phyloP scores from a whole-genome alignment of 2,329 filamentous ascomycete species.

The Lachnellula hyalina region DNA sequence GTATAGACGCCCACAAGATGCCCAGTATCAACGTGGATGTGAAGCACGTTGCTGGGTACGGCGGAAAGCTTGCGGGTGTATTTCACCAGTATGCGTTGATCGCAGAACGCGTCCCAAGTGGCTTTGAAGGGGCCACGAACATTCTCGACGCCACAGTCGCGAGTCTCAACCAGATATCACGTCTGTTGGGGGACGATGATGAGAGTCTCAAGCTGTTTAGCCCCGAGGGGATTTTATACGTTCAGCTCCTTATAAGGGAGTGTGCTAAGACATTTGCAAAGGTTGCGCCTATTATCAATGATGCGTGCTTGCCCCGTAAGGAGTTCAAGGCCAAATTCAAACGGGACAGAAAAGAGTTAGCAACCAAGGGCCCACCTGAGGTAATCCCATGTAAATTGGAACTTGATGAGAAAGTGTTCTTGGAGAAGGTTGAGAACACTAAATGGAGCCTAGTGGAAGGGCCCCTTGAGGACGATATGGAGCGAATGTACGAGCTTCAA shows the following conservation, averaged over 20 bases:
- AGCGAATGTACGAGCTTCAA: constrained; percentile 19
- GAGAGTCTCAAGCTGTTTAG: constrained; percentile 14
- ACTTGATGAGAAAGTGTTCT: constrained; percentile 15
- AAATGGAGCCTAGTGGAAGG: constrained; percentile 7
- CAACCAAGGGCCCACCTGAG: not conserved
- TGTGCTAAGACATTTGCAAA: constrained; percentile 16
- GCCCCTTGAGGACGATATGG: constrained; percentile 4
- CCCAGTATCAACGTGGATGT: constrained; percentile 3
- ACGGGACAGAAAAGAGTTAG: constrained; percentile 3
- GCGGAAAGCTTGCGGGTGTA: constrained; percentile 15
- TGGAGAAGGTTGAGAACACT: constrained; percentile 16
- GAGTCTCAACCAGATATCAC: constrained; percentile 18
- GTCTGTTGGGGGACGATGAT: constrained; percentile 11
- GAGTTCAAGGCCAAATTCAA: constrained; percentile 16
- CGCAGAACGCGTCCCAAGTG: not conserved
- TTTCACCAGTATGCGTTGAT: constrained; percentile 17
- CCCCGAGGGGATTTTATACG: constrained; percentile 17
- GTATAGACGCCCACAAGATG: constrained; percentile 10
- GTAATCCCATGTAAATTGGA: constrained; percentile 5
- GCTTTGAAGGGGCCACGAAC: constrained; percentile 16
- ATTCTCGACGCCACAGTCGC: constrained; percentile 17
- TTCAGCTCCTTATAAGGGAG: constrained; percentile 17
- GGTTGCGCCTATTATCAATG: constrained; percentile 8
- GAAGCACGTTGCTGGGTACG: constrained; percentile 13
- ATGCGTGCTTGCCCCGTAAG: constrained; percentile 9